A percentile compares a stretch with the other conserved stretches of the same genome.
Evolutionary conservation across 345 rosid species (phyloP).

Genomic region (Garcia nutans): DNA sequence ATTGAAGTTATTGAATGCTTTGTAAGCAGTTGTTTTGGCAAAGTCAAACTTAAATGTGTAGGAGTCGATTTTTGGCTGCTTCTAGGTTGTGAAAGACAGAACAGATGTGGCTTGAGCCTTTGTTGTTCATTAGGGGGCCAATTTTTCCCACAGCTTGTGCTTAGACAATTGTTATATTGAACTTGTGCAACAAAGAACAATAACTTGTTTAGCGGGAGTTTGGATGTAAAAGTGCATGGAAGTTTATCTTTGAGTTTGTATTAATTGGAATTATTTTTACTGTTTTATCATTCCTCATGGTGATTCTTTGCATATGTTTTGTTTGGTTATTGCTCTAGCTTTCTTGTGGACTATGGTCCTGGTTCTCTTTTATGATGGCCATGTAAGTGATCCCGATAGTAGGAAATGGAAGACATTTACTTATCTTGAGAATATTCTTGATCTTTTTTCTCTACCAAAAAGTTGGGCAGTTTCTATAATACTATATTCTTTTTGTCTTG

Average conservation of each 20-base stretch:
- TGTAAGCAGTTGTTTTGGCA: neutral
- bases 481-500: neutral
- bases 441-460: neutral
- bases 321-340: slow-evolving; percentile 5
- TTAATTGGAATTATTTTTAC: neutral
- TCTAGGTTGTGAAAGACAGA: neutral
- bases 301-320: neutral
- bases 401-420: neutral
- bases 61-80: neutral
- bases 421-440: slow-evolving; percentile 1
- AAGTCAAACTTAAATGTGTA: too few relatives aligned
- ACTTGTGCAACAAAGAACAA: neutral
- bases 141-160: neutral
- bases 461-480: slow-evolving; percentile 9
- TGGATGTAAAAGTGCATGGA: neutral
- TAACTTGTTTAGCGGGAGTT: neutral
- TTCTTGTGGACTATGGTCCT: slow-evolving; percentile 9
- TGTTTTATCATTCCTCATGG: neutral
- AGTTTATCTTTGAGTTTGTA: slow-evolving; percentile 2
- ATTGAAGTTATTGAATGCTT: neutral
- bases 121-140: neutral
- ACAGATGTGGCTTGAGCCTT: neutral
- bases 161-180: neutral
- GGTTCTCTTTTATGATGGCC: neutral
- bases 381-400: neutral